Evolutionary conservation across 495 filamentous ascomycete species (phyloP), one percentile per base, ranked within the genome.

Genomic region (Xylaria flabelliformis): DNA sequence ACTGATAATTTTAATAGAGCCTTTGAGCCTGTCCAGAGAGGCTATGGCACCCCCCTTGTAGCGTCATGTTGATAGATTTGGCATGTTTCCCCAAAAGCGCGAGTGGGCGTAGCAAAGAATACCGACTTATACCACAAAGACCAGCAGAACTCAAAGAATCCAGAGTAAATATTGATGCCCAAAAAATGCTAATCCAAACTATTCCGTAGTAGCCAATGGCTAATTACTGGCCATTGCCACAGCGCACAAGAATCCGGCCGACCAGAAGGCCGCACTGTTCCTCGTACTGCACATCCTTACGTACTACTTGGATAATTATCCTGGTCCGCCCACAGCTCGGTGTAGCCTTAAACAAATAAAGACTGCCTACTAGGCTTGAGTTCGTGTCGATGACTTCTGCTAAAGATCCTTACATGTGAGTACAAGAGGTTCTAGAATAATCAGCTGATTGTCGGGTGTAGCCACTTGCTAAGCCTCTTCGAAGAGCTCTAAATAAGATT

Each of bases 371-470:
- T 8, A 9, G 3, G 7, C 48, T 2, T 51, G 8, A 56, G 13
- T 15, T 32, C 5, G 17, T 29, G 0, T 56, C 1, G 0, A 7
- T 26, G 3, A 29, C 53, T 29, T 56, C 24, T 13, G 13, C 5
- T 32, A 32, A 6, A 55, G 10, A 26, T 26, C 0, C 13, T 26
- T 55, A 3, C 9, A 55, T 55, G 51, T 26, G 2, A 55, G 12
- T 24, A 12, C 1, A 56, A 32, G 10, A 9, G 13, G 50, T 7
- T n/a, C 26, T 56, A 13, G 26, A 2, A 17, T 56, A 4, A 12
- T 5, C 58, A 61, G 58, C 58, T 61, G 58, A 32, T 34, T 4
- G 58, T 15, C 58, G 34, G 58, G 58, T 29, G 58, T 61, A 19
- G 19, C 12, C 19, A 19, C n/a, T 39, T 39, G 34, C 21, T 32